Base-by-base conservation (phyloP, 768 basidiomycete species). In the Lyophyllum semitale region DNA sequence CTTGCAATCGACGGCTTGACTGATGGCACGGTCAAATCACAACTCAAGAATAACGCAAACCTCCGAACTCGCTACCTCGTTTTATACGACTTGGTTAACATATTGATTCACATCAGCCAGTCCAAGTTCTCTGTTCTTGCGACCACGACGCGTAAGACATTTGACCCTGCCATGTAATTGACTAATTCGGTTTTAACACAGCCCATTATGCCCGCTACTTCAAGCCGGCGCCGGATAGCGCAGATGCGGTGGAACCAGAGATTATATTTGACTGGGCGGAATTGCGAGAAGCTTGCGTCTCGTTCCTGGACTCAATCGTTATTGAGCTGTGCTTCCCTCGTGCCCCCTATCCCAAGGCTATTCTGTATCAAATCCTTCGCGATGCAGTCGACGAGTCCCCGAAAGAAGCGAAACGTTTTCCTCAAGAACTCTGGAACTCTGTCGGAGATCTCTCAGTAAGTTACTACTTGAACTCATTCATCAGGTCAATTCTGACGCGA, bases 261-360 rank as follows among this genome's bases (percentile, higher is more conserved):
- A 75, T 84, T 41, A 72, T 80, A 11, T 93, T 94, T 66, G 85
- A 89, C 61, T 86, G 82, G 82, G 71, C 58, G 7, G 78, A 78
- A 48, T 69, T 90, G 57, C 82, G 83, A 60, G 76, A 77, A 27
- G 85, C 86, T 20, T 84, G 88, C 61, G 78, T 80, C 61, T 93
- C 92, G 3, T 92, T 91, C 71, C 69, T 93, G 46, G 91, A 93
- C 68, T 91, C 89, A 0, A 88, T 93, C 54, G 81, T 94, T 57
- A 82, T 93, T 55, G 92, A 94, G 65, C 71, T 94, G 6, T 89
- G 87, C 63, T 86, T 93, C 59, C 91, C 92, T 5, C 73, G 76
- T 44, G 84, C 85, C 2, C 74, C 77, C 0, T 89, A 89, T 68
- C 87, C 89, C 4, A 83, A 81, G 65, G 76, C 79, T 48, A 74